Percentiles rank a stretch among this genome's conserved stretches.
phyloP scores from a whole-genome alignment of 2,329 filamentous ascomycete species.

The Hypomyces perniciosus region DNA sequence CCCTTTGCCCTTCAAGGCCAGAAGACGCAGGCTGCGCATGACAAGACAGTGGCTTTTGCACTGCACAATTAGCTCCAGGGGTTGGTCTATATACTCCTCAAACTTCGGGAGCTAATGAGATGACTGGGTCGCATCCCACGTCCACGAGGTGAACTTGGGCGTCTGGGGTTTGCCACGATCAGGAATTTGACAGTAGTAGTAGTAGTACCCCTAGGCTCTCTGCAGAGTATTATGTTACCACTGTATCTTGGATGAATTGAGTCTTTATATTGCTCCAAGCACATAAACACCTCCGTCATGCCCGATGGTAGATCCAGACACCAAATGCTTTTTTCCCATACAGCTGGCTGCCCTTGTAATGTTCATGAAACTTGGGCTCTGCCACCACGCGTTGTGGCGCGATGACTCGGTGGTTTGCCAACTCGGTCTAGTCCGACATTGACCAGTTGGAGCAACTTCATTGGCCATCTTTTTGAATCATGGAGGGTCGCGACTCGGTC shows the following conservation, averaged over 20 bases:
- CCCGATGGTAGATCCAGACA: too few relatives aligned
- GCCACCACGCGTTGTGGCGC: not conserved
- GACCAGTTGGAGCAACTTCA: slow-evolving; percentile 7
- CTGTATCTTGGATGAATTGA: too few relatives aligned
- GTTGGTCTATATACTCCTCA: not conserved
- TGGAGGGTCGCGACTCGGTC: not conserved
- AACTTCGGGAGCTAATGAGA: slow-evolving; percentile 9
- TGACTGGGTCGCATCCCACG: not conserved
- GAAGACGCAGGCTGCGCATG: not conserved
- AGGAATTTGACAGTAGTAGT: too few relatives aligned
- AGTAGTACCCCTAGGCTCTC: too few relatives aligned
- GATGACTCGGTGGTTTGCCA: not conserved
- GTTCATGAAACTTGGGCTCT: not conserved
- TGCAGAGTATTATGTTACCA: too few relatives aligned
- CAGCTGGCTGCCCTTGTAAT: not conserved
- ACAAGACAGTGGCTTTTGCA: not conserved
- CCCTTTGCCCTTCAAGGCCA: too few relatives aligned
- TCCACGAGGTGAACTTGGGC: not conserved
- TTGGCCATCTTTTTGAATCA: not conserved
- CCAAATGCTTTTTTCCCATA: too few relatives aligned
- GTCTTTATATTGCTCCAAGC: too few relatives aligned
- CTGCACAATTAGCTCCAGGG: slow-evolving; percentile 8
- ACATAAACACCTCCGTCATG: too few relatives aligned
- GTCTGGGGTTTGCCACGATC: too few relatives aligned
- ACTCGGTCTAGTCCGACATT: slow-evolving; percentile 7